phyloP scores from a whole-genome alignment of 495 filamentous ascomycete genomes.

The Elasticomyces elasticus region DNA sequence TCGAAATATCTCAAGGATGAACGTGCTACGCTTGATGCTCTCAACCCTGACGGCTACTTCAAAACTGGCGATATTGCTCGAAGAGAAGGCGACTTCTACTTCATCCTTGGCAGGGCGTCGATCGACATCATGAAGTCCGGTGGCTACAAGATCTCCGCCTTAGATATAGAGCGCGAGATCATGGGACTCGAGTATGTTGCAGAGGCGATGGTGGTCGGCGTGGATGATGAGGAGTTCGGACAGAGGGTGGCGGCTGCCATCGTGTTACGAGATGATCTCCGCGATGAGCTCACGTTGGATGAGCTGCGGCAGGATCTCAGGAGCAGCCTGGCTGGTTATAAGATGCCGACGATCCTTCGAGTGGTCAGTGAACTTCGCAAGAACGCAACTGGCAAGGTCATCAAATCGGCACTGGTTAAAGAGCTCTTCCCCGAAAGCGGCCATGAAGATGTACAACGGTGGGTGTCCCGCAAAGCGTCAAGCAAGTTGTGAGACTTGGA shows the following conservation, averaged over 20 bases:
- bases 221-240: slow-evolving; percentile 31
- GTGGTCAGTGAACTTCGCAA: slow-evolving; percentile 38
- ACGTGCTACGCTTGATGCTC: slow-evolving; percentile 31
- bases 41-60: slow-evolving; percentile 38
- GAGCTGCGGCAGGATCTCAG: slow-evolving; percentile 34
- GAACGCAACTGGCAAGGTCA: slow-evolving; percentile 39
- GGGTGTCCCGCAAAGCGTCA: slow-evolving; percentile 15
- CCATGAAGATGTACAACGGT: slow-evolving; percentile 32
- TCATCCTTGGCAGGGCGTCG: slow-evolving; percentile 39
- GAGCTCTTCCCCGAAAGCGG: slow-evolving; percentile 32
- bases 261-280: slow-evolving; percentile 23
- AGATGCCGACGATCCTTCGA: slow-evolving; percentile 39
- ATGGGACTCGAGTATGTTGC: slow-evolving; percentile 30
- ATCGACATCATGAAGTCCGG: slow-evolving; percentile 38
- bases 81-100: slow-evolving; percentile 36
- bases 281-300: slow-evolving; percentile 24
- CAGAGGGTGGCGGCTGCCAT: slow-evolving; percentile 42
- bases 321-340: slow-evolving; percentile 35
- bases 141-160: slow-evolving; percentile 38
- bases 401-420: slow-evolving; percentile 39
- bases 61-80: slow-evolving; percentile 40
- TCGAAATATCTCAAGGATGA: slow-evolving; percentile 37
- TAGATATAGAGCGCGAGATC: slow-evolving; percentile 37
- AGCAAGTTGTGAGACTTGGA: slow-evolving; percentile 2
- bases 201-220: slow-evolving; percentile 25